phyloP scores from a whole-genome alignment of 2,329 filamentous ascomycete species.

The Epichloe elymi region DNA sequence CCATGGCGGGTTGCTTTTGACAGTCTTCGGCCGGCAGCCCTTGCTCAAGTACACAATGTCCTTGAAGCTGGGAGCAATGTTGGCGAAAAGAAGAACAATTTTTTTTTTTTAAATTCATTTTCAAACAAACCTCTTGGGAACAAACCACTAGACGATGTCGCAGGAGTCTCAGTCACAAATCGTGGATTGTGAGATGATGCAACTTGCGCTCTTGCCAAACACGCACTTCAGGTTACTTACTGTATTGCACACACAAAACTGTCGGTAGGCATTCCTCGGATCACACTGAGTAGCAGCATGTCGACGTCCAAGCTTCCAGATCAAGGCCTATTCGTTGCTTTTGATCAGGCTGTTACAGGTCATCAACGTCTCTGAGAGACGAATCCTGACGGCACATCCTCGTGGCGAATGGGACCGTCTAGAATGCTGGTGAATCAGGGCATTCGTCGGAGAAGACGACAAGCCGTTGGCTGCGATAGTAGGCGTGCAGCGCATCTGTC shows the following conservation, averaged over 20 bases:
- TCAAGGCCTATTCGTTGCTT: not conserved
- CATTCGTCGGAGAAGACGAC: not conserved
- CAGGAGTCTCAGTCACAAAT: not conserved
- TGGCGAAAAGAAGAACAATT: not conserved
- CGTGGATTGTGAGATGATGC: not conserved
- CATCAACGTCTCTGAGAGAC: not conserved
- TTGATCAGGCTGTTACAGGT: not conserved
- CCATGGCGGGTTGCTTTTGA: not conserved
- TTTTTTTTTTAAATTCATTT: not conserved
- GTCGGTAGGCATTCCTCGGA: too few species aligned
- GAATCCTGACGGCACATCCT: not conserved
- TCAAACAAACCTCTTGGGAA: not conserved
- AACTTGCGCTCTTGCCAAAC: not conserved
- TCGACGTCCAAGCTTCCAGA: too few species aligned
- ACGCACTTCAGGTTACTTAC: not conserved
- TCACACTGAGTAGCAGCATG: too few species aligned
- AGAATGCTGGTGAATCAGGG: not conserved
- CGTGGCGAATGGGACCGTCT: not conserved
- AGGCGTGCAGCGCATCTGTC: not conserved
- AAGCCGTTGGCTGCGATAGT: too few species aligned
- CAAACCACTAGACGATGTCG: not conserved
- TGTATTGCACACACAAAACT: too few species aligned
- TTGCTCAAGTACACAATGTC: not conserved
- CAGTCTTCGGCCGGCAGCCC: not conserved
- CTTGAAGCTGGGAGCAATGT: not conserved